Evolutionary conservation across 2,329 filamentous ascomycete genomes (phyloP), one percentile per base, ranked within the genome.

Genomic region (Bipolaris sorokiniana): DNA sequence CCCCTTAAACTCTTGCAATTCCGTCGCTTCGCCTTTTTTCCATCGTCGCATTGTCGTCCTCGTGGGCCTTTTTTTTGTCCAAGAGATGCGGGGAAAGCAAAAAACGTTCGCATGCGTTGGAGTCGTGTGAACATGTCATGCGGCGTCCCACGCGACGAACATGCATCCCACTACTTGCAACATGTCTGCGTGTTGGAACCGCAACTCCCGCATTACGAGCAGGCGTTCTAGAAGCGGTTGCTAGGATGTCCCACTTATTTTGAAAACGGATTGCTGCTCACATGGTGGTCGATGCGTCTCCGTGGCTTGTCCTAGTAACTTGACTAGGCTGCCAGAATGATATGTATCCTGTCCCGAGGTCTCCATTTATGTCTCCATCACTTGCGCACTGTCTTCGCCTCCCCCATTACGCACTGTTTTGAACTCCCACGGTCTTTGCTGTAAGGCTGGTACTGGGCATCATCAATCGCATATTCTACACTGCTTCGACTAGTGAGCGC

Each of bases 231-330:
- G 54, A 62, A 64, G 59, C 63, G 52, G 59, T 59, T 50, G 61
- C 63, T 64, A 54, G 48, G 51, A 52, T 53, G 47, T 54, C 64
- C 48, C 61, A 59, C 54, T 58, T 26, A 44, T 45, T 51, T 55
- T 52, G 50, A 52, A 54, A 51, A 50, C 52, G 45, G 41, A 47
- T 31, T 47, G 41, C 37, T 51, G 61, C 56, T 51, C 63, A 59
- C 63, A 64, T 61, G 48, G 47, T 65, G 63, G 63, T 38, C 51
- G 59, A 56, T 61, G 63, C 63, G 59, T 28, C 34, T 28, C 51
- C 49, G 57, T 54, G 51, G 51, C 58, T 58, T 55, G 48, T 56
- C 51, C 40, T 33, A 55, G 51, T 33, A 46, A 41, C 51, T 46
- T 51, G 33, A 16, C 51, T 54, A 58, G 55, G 55, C 55, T 49